Evolutionary conservation across 345 rosid species (phyloP), one percentile per base, ranked within the genome.

Genomic region (Citrus unshiu): DNA sequence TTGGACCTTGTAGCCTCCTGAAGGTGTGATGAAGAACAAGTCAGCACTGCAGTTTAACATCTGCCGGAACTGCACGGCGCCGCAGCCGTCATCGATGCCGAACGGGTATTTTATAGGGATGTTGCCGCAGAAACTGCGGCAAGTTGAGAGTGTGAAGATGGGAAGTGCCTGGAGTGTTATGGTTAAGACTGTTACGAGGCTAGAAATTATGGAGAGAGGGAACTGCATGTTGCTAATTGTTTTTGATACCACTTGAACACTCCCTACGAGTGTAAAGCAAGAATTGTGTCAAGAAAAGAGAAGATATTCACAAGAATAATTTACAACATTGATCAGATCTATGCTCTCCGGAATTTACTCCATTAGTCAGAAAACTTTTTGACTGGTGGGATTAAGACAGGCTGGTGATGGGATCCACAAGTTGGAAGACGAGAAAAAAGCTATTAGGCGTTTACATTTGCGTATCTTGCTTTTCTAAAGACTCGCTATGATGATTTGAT

Each of bases 81-180:
- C 99, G 71, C 99, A 95, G 2, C 99, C 99, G 10, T 89, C 91
- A 73, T 92, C 97, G 75, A 95, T 70, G 51, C 91, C 95, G 67
- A 95, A 95, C 0, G 99, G 99, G 87, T 92, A 95, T 79, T 84
- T 86, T 71, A 95, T 86, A 21, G 89, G 74, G 54, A 90, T 84
- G 88, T 46, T 79, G 80, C 95, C 96, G 81, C 99, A 95, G 56
- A 81, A 67, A 66, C 83, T 75, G 39, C 92, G 88, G 87, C 99
- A 95, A 7, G 79, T 74, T 43, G 85, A 67, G 72, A 72, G 54
- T 2, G 60, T 6, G 3, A 25, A 61, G 4, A 67, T 32, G 6
- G 35, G 80, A 39, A 21, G 72, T 19, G 75, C 49, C 3, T 72
- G 76, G 56, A 74, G 37, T 24, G 73, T 49, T 22, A 35, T 68